Base-by-base conservation (phyloP, 2,329 filamentous ascomycete species). In the Penicillium sp. region DNA sequence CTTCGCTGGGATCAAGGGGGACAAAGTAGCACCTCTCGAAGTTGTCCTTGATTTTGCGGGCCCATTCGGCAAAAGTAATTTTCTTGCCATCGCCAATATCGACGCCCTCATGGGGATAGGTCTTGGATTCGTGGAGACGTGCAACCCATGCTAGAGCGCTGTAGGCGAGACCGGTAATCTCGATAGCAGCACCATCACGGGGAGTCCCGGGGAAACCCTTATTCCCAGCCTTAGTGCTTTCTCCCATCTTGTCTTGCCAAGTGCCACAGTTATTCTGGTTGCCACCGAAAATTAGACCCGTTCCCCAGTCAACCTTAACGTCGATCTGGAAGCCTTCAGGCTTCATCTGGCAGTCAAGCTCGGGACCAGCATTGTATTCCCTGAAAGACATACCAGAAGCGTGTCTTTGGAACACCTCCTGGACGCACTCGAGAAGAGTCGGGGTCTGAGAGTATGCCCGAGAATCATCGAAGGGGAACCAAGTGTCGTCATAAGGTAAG, bases 211-310 rank as follows among this genome's bases (percentile, higher is more conserved):
- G 95, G 21, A 96, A 80, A 47, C 94, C 95, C 77, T 97, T 97
- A 68, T 87, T 96, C 55, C 89, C 88, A 16, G 95, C 94, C 58
- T 87, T 89, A 60, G 89, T 86, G 59, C 91, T 96, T 73, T 99
- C 94, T n/a, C 94, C 94, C 94, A 99, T 99, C 82, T 99, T 99
- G 80, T 99, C 94, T 91, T 97, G 97, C 94, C 94, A 99, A 1
- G 94, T 99, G 50, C 94, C 94, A 66, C 95, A 99, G 74, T 99
- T 99, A 75, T 79, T 82, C 69, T 97, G 92, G 68, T 90, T 97
- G 34, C 95, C 94, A 53, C 95, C 94, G 67, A 95, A 96, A 55
- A 99, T 87, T 60, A 99, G 83, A 23, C 94, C 95, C 6, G 86
- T 94, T 32, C 83, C 79, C 93, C 93, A 97, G 70, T 99, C 93